phyloP scores from a whole-genome alignment of 805 yeast species.

The Gaillardinia entomophila region DNA sequence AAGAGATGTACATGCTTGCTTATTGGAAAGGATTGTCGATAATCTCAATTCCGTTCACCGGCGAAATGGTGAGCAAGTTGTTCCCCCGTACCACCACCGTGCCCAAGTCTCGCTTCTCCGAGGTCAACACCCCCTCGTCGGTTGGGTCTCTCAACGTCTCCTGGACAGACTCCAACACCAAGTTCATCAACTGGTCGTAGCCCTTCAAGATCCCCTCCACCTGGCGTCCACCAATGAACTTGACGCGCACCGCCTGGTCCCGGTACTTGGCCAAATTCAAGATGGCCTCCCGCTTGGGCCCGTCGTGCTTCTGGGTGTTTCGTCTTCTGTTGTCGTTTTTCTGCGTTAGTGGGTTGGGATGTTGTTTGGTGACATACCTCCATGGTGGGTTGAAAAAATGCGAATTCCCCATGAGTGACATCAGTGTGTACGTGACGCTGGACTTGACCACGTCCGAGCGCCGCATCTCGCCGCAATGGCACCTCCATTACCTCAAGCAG shows the following conservation, averaged over 20 bases:
- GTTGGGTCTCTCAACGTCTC: conserved; percentile 69
- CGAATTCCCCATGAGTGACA: conserved; percentile 25
- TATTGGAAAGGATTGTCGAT: conserved; percentile 75
- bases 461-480: conserved; percentile 59
- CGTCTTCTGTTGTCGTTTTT: conserved; percentile 6
- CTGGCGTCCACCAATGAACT: conserved; percentile 81
- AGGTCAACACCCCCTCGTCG: conserved; percentile 49
- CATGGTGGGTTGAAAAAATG: neutral
- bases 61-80: conserved; percentile 64
- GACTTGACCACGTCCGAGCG: conserved; percentile 65
- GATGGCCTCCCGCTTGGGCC: conserved; percentile 89
- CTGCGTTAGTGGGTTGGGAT: neutral
- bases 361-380: neutral
- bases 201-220: conserved; percentile 81
- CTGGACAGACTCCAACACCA: conserved; percentile 64
- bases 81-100: conserved; percentile 85
- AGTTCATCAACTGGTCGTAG: conserved; percentile 72
- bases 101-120: conserved; percentile 52
- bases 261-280: conserved; percentile 72
- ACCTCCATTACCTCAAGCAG: conserved; percentile 43
- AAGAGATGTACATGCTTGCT: too few species aligned
- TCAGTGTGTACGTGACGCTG: conserved; percentile 57
- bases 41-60: conserved; percentile 63
- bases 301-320: conserved; percentile 36
- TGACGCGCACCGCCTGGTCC: conserved; percentile 68